Evolutionary conservation across 2,329 filamentous ascomycete species (phyloP), one percentile per base, ranked within the genome.

Genomic region (Epichloe sp.): DNA sequence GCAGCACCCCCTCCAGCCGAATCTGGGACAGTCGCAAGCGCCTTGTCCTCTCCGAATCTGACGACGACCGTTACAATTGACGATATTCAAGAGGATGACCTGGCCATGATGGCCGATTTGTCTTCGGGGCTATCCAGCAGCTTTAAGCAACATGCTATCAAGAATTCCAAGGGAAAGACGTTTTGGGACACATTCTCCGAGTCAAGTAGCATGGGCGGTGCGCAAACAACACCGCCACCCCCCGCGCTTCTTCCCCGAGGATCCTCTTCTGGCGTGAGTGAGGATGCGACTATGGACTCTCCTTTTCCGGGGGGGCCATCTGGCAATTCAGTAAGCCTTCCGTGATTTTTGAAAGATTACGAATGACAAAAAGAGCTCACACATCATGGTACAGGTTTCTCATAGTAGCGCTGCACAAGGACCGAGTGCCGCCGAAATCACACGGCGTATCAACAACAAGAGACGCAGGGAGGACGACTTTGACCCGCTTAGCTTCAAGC

Each of bases 391-490:
- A 45, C 43, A 57, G 52, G 50, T 49, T 36, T 61, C 57, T 26
- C 59, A 63, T 56, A 64, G 62, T 56, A 62, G 62, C 49, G 62
- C 64, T 15, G 63, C 64, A 46, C 60, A 72, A n/a, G 72, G 75
- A 3, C 82, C 84, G 0, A 84, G 78, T 0, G 79, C 84, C 1
- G 80, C 85, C 11, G 86, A 93, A 59, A 80, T 91, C 48, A 85
- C 85, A 4, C 78, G 87, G 8, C 86, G 88, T 54, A 83, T 88
- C 49, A 83, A 86, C 64, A 81, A 78, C 65, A 93, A 91, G 65
- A 82, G 91, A n/a, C 80, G 88, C 21, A 78, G 89, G 51, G 91
- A 96, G 55, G 89, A 95, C 61, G 90, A 96, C 60, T 85, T 95
- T 52, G 90, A 97, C 63, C 84, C 87, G 2, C 78, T 83, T 40